Evolutionary conservation across 257 asterid genomes (phyloP), one percentile per base, ranked within the genome.

Genomic region (Rehmannia glutinosa): DNA sequence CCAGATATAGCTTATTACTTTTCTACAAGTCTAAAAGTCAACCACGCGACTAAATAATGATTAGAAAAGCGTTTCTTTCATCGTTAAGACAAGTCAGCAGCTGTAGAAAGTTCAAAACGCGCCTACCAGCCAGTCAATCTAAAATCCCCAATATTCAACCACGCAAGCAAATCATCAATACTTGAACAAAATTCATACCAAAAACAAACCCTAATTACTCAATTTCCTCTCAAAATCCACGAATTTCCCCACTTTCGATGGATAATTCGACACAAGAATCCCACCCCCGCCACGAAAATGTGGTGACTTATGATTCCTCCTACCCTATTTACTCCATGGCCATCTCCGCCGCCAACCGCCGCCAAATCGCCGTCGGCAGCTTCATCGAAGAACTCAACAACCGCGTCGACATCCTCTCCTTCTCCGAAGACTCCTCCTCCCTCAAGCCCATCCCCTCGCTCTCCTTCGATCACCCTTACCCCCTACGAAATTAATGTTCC

Each of bases 401-500:
- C 77, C 86, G 92, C 33, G 92, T 93, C 55, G 95, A 90, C 30
- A 72, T 93, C 38, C 82, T 94, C 30, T 73, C 89, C 8, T 94
- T 94, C 74, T 83, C 91, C 32, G 87, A 81, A n/a, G 92, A 91
- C 1, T 59, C 83, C 2, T 68, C 83, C 16, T 73, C 90, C 52
- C 56, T 88, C 24, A 80, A 68, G 9, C 78, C 85, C 3, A 39
- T 59, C 21, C 91, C 96, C 1, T 77, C 75, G 15, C 91, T 91
- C 74, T 84, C 85, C 60, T 87, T 93, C 80, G 74, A 85, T 3
- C 99, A 93, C 78, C 95, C 96, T 17, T 93, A 93, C 75, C 96
- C 96, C 95, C 99, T 3, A 90, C 99, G 15, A 93, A 91, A 68
- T 69, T 93, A 19, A 87, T 83, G 68, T 86, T 93, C 60, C 92